phyloP scores from a whole-genome alignment of 2,329 filamentous ascomycete species.

The Aspergillus jensenii region DNA sequence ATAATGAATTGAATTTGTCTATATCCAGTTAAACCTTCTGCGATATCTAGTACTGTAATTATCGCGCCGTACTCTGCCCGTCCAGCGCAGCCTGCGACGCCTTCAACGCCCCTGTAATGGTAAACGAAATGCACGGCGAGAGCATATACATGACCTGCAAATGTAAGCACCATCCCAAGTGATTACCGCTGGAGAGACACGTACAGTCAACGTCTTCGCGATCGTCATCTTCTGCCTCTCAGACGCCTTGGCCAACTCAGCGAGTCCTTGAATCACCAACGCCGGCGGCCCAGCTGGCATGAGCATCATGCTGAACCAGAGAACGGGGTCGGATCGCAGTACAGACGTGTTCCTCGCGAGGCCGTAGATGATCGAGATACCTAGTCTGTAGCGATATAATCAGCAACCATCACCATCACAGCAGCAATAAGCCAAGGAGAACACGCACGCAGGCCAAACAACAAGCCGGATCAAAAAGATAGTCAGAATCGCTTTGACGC shows the following conservation, averaged over 20 bases:
- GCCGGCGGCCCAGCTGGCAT: constrained; percentile 59
- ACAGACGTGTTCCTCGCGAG: constrained; percentile 54
- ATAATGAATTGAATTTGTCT: neutral
- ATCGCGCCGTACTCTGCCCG: neutral
- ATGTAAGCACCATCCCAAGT: neutral
- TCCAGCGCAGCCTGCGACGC: constrained; percentile 23
- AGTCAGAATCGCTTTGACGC: constrained; percentile 39
- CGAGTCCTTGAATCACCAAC: constrained; percentile 53
- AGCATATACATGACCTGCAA: constrained; percentile 31
- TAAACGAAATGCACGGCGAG: constrained; percentile 32
- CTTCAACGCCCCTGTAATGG: constrained; percentile 32
- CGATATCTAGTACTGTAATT: neutral
- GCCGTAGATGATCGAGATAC: constrained; percentile 56
- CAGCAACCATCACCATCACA: neutral
- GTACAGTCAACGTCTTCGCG: constrained; percentile 52
- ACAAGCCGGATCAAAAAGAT: constrained; percentile 59
- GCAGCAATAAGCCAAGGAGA: neutral
- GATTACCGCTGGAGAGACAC: constrained; percentile 19
- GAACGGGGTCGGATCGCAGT: constrained; percentile 59
- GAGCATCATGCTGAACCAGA: constrained; percentile 66
- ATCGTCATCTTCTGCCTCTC: constrained; percentile 54
- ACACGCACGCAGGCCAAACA: constrained; percentile 55
- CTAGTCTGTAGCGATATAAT: constrained; percentile 32
- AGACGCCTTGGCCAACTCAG: constrained; percentile 47
- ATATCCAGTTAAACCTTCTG: neutral